Evolutionary conservation across 176 grass and related monocot genomes (phyloP), one percentile per base, ranked within the genome.

Genomic region (Cenchrus americanus): DNA sequence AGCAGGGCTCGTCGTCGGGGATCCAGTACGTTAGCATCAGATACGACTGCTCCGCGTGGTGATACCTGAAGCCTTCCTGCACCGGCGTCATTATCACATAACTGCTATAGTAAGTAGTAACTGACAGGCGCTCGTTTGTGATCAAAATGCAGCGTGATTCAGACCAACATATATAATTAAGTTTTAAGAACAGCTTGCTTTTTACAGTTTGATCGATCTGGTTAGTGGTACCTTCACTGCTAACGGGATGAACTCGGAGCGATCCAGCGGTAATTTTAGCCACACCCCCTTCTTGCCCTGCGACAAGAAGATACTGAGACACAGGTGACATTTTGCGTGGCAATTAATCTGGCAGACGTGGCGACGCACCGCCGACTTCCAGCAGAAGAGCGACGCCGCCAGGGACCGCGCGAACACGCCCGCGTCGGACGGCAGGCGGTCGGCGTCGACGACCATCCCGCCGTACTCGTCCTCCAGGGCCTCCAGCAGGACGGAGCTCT

Each of bases 21-120:
- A 94, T 83, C 92, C 92, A 94, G 84, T 94, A 91, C 43, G 92
- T 94, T 76, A 94, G 69, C 92, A 94, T 94, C 42, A 91, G 74
- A 77, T 94, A 94, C 51, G 82, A 53, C 83, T 94, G 66, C 68
- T 94, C 92, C 11, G 92, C 92, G 65, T 94, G 92, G 66, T 94
- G 92, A 32, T 94, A 94, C 54, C 88, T 88, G 76, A 94, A 94
- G 6, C 92, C 92, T 68, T 85, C 82, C 92, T 94, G 81, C 53
- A 80, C 26, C n/a, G n/a, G n/a, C n/a, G n/a, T n/a, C n/a, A n/a
- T n/a, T n/a, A n/a, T n/a, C 10, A 50, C 5, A 62, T 5, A 11
- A 19, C 65, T 42, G 65, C n/a, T n/a, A n/a, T n/a, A n/a, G n/a
- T n/a, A n/a, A n/a, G 15, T 68, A 18, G 11, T 19, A 15, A 19